A percentile compares a stretch with the other conserved stretches of the same genome.
Evolutionary conservation across 768 basidiomycete genomes (phyloP).

Genomic region (Trametes villosa): DNA sequence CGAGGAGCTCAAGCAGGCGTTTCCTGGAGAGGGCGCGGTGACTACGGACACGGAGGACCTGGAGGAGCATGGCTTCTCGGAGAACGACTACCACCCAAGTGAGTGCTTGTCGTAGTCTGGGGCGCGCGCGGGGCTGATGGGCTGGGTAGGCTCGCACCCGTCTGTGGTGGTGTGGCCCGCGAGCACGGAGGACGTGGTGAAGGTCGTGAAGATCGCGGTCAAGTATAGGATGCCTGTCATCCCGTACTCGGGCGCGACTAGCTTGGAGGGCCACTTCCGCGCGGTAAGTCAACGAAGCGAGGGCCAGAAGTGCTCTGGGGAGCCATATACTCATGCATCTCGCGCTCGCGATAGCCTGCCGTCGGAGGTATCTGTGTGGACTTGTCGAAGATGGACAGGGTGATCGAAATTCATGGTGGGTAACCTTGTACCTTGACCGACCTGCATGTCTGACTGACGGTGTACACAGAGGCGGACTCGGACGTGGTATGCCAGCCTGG

Average conservation of each 20-base stretch:
- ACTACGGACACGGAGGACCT: constrained; percentile 59
- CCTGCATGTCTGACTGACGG: neutral
- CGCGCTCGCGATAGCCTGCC: constrained; percentile 16
- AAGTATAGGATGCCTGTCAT: constrained; percentile 78
- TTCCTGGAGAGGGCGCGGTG: constrained; percentile 43
- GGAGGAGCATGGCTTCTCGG: constrained; percentile 56
- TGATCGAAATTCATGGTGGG: constrained; percentile 73
- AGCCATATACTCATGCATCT: neutral
- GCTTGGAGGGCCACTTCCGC: constrained; percentile 76
- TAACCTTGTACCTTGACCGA: neutral
- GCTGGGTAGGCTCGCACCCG: constrained; percentile 45
- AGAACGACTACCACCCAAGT: constrained; percentile 57
- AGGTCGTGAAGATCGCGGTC: constrained; percentile 73
- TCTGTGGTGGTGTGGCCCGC: constrained; percentile 67
- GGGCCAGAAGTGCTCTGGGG: too few relatives aligned
- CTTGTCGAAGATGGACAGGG: constrained; percentile 76
- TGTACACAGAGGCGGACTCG: constrained; percentile 59
- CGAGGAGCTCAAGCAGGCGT: constrained; percentile 47
- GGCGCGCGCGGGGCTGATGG: too few relatives aligned
- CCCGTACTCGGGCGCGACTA: constrained; percentile 82
- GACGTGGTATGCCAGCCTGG: constrained; percentile 80
- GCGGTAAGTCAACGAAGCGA: constrained; percentile 54
- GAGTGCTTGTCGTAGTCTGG: constrained; percentile 15
- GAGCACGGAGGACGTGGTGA: constrained; percentile 81
- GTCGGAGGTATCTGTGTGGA: constrained; percentile 80